Evolutionary conservation across 345 rosid genomes (phyloP), one percentile per base, ranked within the genome.

Genomic region (Toxicodendron radicans): DNA sequence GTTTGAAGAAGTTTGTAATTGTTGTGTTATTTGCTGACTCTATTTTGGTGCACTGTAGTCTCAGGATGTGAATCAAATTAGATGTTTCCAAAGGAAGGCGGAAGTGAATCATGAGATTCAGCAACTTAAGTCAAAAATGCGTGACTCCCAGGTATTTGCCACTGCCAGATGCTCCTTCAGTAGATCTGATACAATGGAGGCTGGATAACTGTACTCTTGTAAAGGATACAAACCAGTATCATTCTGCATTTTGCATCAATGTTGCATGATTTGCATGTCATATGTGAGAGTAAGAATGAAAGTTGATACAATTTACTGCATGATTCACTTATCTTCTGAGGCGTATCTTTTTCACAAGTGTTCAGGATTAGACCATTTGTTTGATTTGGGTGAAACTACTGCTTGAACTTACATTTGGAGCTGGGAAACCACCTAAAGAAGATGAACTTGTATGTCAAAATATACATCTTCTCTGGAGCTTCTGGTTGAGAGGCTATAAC

Each of bases 61-160:
- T 75, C 91, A 90, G 81, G 97, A 92, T 86, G 89, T 83, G 70
- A 77, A 87, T 82, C 99, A 95, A 79, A 84, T 89, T 57, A 91
- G 74, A 76, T 83, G 89, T 82, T 90, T 90, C 76, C 88, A 91
- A 75, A 86, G 93, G 76, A 95, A 95, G 79, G 98, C 98, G 3
- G 98, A 91, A 83, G 91, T 91, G 78, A 92, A 92, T 84, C 97
- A 87, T 81, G 97, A 93, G 85, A 89, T 93, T 85, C 99, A 95
- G 84, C 97, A 86, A 78, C 91, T 90, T 62, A 95, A 90, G 83
- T 87, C 87, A 21, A 95, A 95, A 84, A 95, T 93, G 97, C 92
- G 97, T 7, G 99, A 95, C 52, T 95, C 99, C 45, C 97, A 95
- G 99, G 99, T 95, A 91, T 62, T 78, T 67, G 18, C 45, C 24